Evolutionary conservation across 2,329 filamentous ascomycete genomes (phyloP).

Genomic region (Ascochyta pisi): DNA sequence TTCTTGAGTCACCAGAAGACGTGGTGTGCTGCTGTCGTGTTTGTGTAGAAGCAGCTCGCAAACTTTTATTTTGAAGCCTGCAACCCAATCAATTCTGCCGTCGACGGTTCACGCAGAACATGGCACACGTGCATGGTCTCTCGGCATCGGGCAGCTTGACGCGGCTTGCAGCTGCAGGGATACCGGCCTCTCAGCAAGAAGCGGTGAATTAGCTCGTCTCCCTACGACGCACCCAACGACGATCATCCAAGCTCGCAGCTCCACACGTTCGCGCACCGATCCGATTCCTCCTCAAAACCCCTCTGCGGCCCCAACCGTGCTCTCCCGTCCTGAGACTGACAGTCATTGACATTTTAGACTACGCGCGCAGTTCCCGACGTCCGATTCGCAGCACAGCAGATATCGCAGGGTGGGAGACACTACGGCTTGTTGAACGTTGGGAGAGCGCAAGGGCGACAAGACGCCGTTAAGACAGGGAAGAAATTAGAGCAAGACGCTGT

Average conservation of each 20-base stretch:
- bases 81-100: neutral
- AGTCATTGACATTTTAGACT: too few relatives aligned
- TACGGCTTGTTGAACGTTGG: neutral
- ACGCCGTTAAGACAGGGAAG: slow-evolving; percentile 7
- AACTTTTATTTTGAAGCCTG: too few relatives aligned
- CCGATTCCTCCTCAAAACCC: slow-evolving; percentile 9
- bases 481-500: slow-evolving; percentile 4
- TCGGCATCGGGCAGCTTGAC: slow-evolving; percentile 12
- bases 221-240: slow-evolving; percentile 12
- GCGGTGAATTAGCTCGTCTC: slow-evolving; percentile 30
- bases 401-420: slow-evolving; percentile 2
- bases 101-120: slow-evolving; percentile 31
- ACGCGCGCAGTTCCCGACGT: neutral
- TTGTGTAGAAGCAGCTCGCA: neutral
- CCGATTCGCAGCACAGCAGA: neutral
- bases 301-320: slow-evolving; percentile 28
- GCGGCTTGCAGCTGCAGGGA: slow-evolving; percentile 22
- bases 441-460: slow-evolving; percentile 4
- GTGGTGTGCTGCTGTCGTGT: neutral
- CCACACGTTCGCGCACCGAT: slow-evolving; percentile 38
- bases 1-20: neutral
- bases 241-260: slow-evolving; percentile 21
- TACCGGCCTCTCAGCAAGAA: slow-evolving; percentile 19
- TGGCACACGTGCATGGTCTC: slow-evolving; percentile 20
- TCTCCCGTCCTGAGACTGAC: slow-evolving; percentile 2